A percentile compares a stretch with the other conserved stretches of the same genome.
Evolutionary conservation across 768 basidiomycete species (phyloP).

Genomic region (Mycena chlorophos): DNA sequence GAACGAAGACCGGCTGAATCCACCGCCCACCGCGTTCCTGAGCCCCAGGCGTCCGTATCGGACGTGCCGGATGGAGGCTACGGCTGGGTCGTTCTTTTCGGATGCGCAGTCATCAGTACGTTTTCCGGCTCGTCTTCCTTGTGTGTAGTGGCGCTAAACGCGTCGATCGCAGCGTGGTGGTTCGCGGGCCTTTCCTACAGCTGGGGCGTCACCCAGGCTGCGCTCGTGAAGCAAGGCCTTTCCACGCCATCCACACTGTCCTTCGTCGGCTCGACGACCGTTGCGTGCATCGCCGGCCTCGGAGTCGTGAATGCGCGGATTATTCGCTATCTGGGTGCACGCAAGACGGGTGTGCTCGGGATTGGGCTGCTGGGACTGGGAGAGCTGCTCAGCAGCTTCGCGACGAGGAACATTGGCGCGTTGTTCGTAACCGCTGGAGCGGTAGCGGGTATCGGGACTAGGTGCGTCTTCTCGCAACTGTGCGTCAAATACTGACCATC

Average conservation of each 20-base stretch:
- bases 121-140: background rate
- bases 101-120: constrained; percentile 31
- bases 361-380: constrained; percentile 31
- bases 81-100: constrained; percentile 33
- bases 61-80: constrained; percentile 33
- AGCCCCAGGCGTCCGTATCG: background rate
- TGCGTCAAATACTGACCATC: background rate
- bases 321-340: constrained; percentile 32
- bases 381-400: constrained; percentile 29
- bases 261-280: constrained; percentile 34
- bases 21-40: background rate
- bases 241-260: constrained; percentile 28
- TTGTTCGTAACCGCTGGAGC: constrained; percentile 30
- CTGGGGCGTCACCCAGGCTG: constrained; percentile 34
- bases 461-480: constrained; percentile 23
- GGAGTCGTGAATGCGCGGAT: constrained; percentile 31
- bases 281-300: constrained; percentile 30
- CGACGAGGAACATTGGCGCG: constrained; percentile 23
- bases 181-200: constrained; percentile 29
- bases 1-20: background rate
- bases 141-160: background rate
- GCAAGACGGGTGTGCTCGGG: constrained; percentile 28
- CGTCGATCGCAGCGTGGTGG: constrained; percentile 25
- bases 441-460: constrained; percentile 30
- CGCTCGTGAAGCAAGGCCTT: constrained; percentile 28